Evolutionary conservation across 371 early-diverging fungal species (phyloP).

Genomic region (Haplosporangium sp.): DNA sequence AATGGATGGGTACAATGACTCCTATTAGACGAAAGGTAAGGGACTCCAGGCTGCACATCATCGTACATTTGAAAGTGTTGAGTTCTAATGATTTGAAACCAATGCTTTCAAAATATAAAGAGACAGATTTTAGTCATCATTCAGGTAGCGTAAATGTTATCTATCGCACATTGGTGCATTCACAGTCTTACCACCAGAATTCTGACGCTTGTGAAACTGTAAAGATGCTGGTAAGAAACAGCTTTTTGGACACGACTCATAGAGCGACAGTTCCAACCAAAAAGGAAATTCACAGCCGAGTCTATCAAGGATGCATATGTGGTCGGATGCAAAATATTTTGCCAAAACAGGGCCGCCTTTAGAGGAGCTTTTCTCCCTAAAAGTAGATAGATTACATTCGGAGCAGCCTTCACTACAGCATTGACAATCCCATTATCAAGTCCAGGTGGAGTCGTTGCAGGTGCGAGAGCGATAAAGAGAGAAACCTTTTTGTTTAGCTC

Average conservation of each 20-base stretch:
- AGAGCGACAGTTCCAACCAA: slow-evolving; percentile 86
- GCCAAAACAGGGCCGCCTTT: slow-evolving; percentile 89
- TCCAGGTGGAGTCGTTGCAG: slow-evolving; percentile 90
- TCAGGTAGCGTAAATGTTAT: no score
- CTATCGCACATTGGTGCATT: no score
- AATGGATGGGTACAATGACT: slow-evolving; percentile 70
- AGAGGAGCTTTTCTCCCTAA: slow-evolving; percentile 90
- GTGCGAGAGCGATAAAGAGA: slow-evolving; percentile 92
- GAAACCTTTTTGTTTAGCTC: slow-evolving; percentile 86
- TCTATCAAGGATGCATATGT: slow-evolving; percentile 87
- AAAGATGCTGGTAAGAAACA: slow-evolving; percentile 90
- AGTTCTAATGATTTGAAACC: slow-evolving; percentile 96
- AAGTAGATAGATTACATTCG: slow-evolving; percentile 90
- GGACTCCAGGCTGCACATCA: slow-evolving; percentile 78
- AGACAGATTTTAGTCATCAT: background rate
- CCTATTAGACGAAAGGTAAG: slow-evolving; percentile 62
- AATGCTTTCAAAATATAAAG: slow-evolving; percentile 64
- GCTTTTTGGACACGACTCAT: slow-evolving; percentile 82
- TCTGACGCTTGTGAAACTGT: slow-evolving; percentile 92
- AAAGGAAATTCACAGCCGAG: slow-evolving; percentile 76
- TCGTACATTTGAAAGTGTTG: slow-evolving; percentile 94
- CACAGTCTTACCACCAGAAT: slow-evolving; percentile 76
- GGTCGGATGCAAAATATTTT: slow-evolving; percentile 78
- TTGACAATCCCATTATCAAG: slow-evolving; percentile 85
- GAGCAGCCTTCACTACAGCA: slow-evolving; percentile 87